A percentile compares a stretch with the other conserved stretches of the same genome.
These are phyloP conservation scores for Hypoxylon perforatum DNA, from an alignment of 495 filamentous ascomycete species.

Conservation along the genomic window DNA sequence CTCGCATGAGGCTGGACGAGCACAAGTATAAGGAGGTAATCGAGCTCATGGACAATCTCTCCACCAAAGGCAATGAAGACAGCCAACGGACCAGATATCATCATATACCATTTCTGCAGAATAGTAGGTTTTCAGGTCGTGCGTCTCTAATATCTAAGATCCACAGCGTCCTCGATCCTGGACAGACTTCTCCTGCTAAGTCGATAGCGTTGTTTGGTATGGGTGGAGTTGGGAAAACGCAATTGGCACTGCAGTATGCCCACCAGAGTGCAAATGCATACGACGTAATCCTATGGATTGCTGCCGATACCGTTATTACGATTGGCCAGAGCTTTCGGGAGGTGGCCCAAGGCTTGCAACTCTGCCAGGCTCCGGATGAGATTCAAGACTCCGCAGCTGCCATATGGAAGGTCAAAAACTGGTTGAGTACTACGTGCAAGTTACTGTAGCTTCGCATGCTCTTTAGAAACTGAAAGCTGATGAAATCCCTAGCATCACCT, in stretches of 20 bases:
- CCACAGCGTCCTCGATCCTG: conserved; percentile 18
- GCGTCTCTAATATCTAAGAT: conserved; percentile 17
- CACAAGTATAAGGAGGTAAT: conserved; percentile 38
- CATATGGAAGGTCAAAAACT: conserved; percentile 33
- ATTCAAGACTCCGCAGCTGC: conserved; percentile 26
- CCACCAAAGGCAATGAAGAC: conserved; percentile 12
- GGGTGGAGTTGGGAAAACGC: conserved; percentile 53
- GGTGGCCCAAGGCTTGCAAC: conserved; percentile 18
- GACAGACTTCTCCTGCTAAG: background rate
- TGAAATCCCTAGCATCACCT: conserved; percentile 7
- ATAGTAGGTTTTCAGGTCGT: conserved; percentile 33
- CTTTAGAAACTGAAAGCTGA: background rate
- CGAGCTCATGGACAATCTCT: conserved; percentile 12
- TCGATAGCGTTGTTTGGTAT: conserved; percentile 45
- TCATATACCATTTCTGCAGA: conserved; percentile 32
- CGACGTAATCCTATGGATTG: conserved; percentile 44
- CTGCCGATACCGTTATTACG: conserved; percentile 34
- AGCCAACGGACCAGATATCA: conserved; percentile 14
- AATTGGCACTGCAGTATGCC: conserved; percentile 50
- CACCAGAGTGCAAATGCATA: conserved; percentile 29
- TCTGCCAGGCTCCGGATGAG: conserved; percentile 19
- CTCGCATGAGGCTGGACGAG: conserved; percentile 31
- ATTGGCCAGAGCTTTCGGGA: conserved; percentile 36
- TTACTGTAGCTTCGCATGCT: background rate
- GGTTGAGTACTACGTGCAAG: conserved; percentile 30